These are phyloP conservation scores for Parastagonospora nodorum DNA, from an alignment of 2,329 filamentous ascomycete genomes.

Conservation along the genomic window DNA sequence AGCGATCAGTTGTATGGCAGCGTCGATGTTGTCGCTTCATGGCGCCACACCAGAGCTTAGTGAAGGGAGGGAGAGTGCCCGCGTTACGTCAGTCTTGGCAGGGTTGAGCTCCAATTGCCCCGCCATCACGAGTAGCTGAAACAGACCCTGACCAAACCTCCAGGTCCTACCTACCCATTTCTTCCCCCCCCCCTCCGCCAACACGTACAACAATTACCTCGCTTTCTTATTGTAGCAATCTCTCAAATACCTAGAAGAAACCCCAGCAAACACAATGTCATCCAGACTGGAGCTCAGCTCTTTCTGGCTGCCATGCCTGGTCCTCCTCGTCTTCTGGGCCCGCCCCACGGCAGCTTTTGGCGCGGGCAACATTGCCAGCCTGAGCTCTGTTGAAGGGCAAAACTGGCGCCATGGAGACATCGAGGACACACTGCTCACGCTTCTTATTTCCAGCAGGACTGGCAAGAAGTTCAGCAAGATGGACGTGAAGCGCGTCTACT, in stretches of 20 bases:
- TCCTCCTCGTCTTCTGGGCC: constrained; percentile 68
- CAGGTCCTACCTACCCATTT: background rate
- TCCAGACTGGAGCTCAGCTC: constrained; percentile 34
- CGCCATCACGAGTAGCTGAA: constrained; percentile 10
- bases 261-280: constrained; percentile 25
- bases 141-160: constrained; percentile 4
- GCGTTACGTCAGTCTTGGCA: constrained; percentile 4
- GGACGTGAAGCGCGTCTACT: constrained; percentile 87
- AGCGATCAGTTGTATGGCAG: no score
- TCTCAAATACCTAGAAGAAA: constrained; percentile 1
- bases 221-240: background rate
- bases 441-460: constrained; percentile 67
- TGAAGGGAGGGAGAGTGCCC: background rate
- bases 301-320: constrained; percentile 47
- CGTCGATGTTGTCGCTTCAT: no score
- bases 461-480: constrained; percentile 88
- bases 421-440: constrained; percentile 81
- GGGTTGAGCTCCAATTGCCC: background rate
- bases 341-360: constrained; percentile 77
- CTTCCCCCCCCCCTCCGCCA: background rate
- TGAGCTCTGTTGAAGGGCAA: constrained; percentile 79
- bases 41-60: background rate
- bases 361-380: constrained; percentile 83
- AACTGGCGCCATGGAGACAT: constrained; percentile 78
- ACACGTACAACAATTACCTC: background rate